Evolutionary conservation across 306 rosid genomes (phyloP).

Genomic region (Sindora glabra): DNA sequence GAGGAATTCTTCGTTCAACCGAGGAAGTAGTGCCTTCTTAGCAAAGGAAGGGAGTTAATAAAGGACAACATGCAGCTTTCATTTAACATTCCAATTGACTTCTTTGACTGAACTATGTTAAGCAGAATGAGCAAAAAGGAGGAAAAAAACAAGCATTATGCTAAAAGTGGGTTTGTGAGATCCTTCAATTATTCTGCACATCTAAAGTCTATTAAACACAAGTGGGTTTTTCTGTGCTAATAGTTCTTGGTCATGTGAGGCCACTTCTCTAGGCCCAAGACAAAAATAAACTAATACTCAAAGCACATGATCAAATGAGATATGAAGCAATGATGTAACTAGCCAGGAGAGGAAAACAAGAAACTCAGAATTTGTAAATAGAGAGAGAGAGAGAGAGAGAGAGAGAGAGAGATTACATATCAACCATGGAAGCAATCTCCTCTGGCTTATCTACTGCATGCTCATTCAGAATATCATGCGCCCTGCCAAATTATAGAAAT

Average conservation of each 20-base stretch:
- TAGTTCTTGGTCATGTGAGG: conserved; percentile 20
- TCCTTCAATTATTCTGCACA: not conserved
- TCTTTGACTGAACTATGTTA: not conserved
- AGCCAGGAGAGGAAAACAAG: not conserved
- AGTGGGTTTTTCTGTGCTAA: conserved; percentile 9
- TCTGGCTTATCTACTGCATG: conserved; percentile 87
- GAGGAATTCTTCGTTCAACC: not conserved
- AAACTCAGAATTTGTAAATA: not conserved
- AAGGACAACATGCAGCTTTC: not conserved
- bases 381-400: not conserved
- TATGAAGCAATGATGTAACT: conserved; percentile 1
- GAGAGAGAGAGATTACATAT: conserved; percentile 47
- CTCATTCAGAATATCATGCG: conserved; percentile 30
- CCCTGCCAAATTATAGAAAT: conserved; percentile 34
- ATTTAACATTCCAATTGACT: conserved; percentile 12
- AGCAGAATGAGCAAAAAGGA: not conserved
- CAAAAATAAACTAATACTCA: conserved; percentile 11
- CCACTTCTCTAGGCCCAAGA: conserved; percentile 4
- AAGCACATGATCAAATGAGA: conserved; percentile 19
- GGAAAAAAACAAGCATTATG: conserved; percentile 7
- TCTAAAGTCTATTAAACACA: conserved; percentile 2
- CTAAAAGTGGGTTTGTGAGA: conserved; percentile 2
- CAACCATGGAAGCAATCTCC: conserved; percentile 72
- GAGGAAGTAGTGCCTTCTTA: conserved; percentile 1
- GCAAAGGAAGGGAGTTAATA: conserved; percentile 5